A percentile compares a stretch with the other conserved stretches of the same genome.
phyloP scores from a whole-genome alignment of 2,329 filamentous ascomycete genomes.

The Elsinoe australis region DNA sequence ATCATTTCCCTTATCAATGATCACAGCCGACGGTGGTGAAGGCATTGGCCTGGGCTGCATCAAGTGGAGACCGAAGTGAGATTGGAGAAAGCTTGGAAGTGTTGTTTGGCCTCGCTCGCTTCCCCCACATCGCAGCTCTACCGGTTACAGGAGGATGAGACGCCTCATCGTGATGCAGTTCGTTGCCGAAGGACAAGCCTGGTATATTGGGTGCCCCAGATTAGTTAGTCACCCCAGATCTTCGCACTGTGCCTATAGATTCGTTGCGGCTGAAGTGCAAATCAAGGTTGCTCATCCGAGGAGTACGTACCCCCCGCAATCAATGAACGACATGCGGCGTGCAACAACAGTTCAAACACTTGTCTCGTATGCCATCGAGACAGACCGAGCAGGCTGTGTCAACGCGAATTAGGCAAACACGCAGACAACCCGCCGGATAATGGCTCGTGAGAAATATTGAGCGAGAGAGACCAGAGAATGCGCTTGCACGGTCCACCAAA shows the following conservation, averaged over 20 bases:
- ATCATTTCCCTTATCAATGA: constrained; percentile 16
- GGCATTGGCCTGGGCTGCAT: constrained; percentile 10
- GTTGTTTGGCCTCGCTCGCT: not conserved
- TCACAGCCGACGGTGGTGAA: too few relatives aligned
- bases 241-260: not conserved
- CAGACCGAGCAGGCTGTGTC: not conserved
- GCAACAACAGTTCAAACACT: not conserved
- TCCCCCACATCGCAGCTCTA: too few relatives aligned
- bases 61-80: not conserved
- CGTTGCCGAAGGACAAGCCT: not conserved
- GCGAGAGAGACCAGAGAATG: not conserved
- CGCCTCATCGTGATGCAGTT: too few relatives aligned
- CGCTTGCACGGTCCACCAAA: constrained; percentile 12
- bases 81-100: not conserved
- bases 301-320: constrained; percentile 10
- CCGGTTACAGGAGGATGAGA: not conserved
- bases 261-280: constrained; percentile 1
- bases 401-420: not conserved
- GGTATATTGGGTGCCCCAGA: not conserved
- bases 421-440: constrained; percentile 10
- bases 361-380: not conserved
- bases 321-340: constrained; percentile 9
- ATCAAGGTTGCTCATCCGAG: constrained; percentile 9
- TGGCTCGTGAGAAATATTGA: not conserved
- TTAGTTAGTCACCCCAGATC: not conserved